Percentiles rank a stretch among this genome's conserved stretches.
These are phyloP conservation scores for Ambrosiella beaveri DNA, from an alignment of 2,329 filamentous ascomycete species.

Conservation along the genomic window DNA sequence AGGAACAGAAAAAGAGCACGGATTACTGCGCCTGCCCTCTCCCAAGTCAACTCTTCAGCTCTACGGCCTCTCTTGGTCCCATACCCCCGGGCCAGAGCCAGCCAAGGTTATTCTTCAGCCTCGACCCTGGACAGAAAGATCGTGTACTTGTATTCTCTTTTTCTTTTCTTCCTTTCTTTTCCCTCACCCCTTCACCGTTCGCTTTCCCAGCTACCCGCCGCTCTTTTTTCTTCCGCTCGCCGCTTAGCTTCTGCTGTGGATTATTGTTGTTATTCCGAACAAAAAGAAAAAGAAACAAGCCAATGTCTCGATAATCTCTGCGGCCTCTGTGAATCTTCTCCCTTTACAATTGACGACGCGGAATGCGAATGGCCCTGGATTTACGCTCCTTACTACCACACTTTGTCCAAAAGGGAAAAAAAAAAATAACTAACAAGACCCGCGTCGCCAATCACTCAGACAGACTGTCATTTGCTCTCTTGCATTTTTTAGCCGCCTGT, in stretches of 20 bases:
- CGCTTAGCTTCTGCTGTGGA: background rate
- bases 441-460: background rate
- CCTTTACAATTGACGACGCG: background rate
- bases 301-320: background rate
- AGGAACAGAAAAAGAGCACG: too few relatives aligned
- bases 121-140: constrained; percentile 1
- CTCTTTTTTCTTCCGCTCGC: background rate
- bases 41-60: background rate
- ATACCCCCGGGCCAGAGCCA: background rate
- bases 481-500: background rate
- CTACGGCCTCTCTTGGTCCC: background rate
- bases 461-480: background rate
- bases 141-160: background rate
- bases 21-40: background rate
- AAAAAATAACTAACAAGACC: background rate
- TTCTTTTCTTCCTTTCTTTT: background rate
- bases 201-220: background rate
- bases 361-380: background rate
- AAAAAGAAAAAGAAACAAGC: background rate
- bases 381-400: background rate
- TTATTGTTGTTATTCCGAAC: constrained; percentile 1
- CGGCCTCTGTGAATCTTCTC: background rate
- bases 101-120: background rate
- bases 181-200: background rate
- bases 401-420: background rate